Conservation (phyloP, 2,329 filamentous ascomycete species). For the Exophiala alcalophila region DNA sequence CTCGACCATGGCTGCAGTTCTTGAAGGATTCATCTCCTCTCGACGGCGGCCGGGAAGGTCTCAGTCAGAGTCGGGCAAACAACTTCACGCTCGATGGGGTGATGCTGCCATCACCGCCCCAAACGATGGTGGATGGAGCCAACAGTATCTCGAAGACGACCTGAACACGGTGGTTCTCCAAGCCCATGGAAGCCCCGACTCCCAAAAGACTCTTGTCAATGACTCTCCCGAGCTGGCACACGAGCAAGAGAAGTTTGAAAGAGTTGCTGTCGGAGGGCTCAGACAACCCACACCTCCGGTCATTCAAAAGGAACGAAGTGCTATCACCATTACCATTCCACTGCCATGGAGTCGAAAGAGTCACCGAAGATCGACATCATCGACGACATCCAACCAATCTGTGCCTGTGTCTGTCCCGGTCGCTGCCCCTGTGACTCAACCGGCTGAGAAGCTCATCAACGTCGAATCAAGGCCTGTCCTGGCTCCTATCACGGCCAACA, state of each 20-base stretch:
- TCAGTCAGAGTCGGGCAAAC: constrained; percentile 23
- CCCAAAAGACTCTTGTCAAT: constrained; percentile 25
- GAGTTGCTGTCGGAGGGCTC: constrained; percentile 3
- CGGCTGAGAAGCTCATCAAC: constrained; percentile 4
- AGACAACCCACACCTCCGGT: constrained; percentile 10
- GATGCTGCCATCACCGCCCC: constrained; percentile 42
- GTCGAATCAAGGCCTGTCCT: constrained; percentile 8
- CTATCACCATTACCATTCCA: constrained; percentile 27
- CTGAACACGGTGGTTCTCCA: constrained; percentile 9
- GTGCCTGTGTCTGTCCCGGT: too few species aligned
- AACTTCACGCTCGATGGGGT: constrained; percentile 41
- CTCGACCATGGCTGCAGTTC: constrained; percentile 22
- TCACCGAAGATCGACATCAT: constrained; percentile 22
- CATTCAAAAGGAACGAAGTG: constrained; percentile 17
- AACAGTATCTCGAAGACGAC: constrained; percentile 21
- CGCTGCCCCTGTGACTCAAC: constrained; percentile 2
- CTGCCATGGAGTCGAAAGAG: constrained; percentile 25
- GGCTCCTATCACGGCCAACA: constrained; percentile 4
- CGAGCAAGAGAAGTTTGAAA: constrained; percentile 9
- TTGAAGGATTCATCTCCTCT: constrained; percentile 19
- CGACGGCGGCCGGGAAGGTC: constrained; percentile 19
- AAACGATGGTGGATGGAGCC: constrained; percentile 42
- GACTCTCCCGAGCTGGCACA: constrained; percentile 16
- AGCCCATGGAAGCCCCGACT: constrained; percentile 24
- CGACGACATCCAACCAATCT: not conserved